phyloP scores from a whole-genome alignment of 2,329 filamentous ascomycete species.

The Neobulgaria alba region DNA sequence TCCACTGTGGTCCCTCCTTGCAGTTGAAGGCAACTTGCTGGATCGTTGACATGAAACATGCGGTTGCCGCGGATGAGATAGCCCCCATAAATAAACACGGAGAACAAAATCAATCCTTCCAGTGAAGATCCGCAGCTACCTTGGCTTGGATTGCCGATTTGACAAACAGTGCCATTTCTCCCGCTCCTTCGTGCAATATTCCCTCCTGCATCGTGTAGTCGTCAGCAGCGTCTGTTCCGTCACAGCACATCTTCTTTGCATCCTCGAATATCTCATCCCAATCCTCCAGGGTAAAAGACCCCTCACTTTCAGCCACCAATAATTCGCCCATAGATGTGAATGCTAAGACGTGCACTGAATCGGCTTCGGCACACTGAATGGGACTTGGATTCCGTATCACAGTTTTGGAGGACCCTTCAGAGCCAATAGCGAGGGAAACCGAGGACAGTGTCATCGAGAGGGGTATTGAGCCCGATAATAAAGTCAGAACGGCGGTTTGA shows the following conservation, averaged over 20 bases:
- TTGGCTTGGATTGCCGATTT: constrained; percentile 53
- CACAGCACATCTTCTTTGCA: constrained; percentile 58
- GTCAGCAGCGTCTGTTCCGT: constrained; percentile 25
- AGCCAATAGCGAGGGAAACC: constrained; percentile 44
- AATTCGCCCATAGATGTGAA: constrained; percentile 69
- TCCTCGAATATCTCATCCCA: constrained; percentile 65
- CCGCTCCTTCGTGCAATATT: constrained; percentile 35
- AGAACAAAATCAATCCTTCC: constrained; percentile 35
- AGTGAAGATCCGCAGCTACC: constrained; percentile 44
- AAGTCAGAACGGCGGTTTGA: constrained; percentile 67
- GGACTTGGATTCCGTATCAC: constrained; percentile 54
- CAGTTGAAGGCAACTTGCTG: too few species aligned
- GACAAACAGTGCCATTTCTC: constrained; percentile 47
- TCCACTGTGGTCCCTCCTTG: too few species aligned
- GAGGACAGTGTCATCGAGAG: constrained; percentile 65
- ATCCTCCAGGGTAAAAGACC: constrained; percentile 62
- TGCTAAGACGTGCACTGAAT: constrained; percentile 72
- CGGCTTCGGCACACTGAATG: constrained; percentile 51
- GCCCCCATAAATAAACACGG: too few species aligned
- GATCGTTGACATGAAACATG: not conserved
- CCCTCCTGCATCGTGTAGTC: constrained; percentile 25
- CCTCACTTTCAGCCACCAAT: constrained; percentile 73
- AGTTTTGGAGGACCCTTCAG: constrained; percentile 32
- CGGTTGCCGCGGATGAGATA: not conserved
- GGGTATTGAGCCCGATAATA: constrained; percentile 76